Conservation (phyloP, 805 yeast species). For the Candida piceae region DNA sequence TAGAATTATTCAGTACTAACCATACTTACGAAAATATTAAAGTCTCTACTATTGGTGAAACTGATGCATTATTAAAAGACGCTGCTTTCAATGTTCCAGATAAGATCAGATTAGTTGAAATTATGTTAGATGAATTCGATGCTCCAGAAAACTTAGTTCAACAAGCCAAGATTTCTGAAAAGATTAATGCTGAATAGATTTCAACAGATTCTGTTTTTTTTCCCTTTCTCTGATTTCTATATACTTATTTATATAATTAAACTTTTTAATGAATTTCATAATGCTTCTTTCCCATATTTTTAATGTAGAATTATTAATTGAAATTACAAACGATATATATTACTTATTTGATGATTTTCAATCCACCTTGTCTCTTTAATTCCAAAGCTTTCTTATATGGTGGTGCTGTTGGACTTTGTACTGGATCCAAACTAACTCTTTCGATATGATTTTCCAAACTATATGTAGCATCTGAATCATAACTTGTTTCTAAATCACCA, state of each 20-base stretch:
- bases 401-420: constrained; percentile 94
- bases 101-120: constrained; percentile 56
- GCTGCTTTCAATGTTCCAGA: constrained; percentile 42
- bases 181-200: constrained; percentile 12
- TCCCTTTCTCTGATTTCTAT: too few species aligned
- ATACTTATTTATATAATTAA: too few species aligned
- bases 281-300: too few species aligned
- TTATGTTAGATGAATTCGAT: constrained; percentile 57
- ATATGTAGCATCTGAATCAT: constrained; percentile 95
- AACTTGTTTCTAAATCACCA: constrained; percentile 74
- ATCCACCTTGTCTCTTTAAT: constrained; percentile 70
- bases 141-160: constrained; percentile 56
- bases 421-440: constrained; percentile 70
- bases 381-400: constrained; percentile 92
- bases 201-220: too few species aligned
- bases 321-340: background rate
- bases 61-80: constrained; percentile 40
- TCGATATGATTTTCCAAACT: constrained; percentile 40
- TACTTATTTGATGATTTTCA: constrained; percentile 26
- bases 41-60: constrained; percentile 51
- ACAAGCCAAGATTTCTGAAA: constrained; percentile 47
- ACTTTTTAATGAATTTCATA: too few species aligned
- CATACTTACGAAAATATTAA: constrained; percentile 43
- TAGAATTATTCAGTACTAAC: constrained; percentile 53
- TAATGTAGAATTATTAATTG: too few species aligned